A percentile compares a stretch with the other conserved stretches of the same genome.
phyloP scores from a whole-genome alignment of 1,139 yeast species.

The Williopsis jadinii region DNA sequence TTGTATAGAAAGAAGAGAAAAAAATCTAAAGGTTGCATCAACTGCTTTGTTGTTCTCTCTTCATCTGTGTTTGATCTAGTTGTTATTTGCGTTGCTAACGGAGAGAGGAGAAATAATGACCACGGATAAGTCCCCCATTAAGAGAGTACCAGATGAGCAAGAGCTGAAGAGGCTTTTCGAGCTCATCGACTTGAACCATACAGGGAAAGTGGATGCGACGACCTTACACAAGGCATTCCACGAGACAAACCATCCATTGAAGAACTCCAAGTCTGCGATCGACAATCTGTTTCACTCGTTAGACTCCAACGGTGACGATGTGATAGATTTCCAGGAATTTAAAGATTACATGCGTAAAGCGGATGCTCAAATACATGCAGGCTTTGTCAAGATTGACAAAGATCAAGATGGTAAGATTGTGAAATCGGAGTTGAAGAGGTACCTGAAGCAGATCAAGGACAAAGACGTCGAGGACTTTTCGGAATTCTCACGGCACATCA shows the following conservation, averaged over 20 bases:
- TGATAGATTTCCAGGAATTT: conserved; percentile 56
- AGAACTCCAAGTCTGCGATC: conserved; percentile 56
- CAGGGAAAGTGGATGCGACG: conserved; percentile 49
- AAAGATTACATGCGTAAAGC: conserved; percentile 52
- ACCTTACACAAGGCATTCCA: conserved; percentile 52
- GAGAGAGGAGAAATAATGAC: not conserved
- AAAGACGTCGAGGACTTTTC: conserved; percentile 42
- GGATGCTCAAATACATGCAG: conserved; percentile 61
- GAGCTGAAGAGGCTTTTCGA: conserved; percentile 26
- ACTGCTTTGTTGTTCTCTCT: no score
- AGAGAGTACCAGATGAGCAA: conserved; percentile 2
- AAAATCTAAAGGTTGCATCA: no score
- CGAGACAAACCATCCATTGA: conserved; percentile 56
- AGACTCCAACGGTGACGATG: conserved; percentile 49
- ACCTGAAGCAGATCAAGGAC: conserved; percentile 35
- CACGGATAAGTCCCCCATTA: not conserved
- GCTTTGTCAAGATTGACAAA: conserved; percentile 64
- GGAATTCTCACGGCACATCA: conserved; percentile 42
- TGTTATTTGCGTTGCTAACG: no score
- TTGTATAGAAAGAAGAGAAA: no score
- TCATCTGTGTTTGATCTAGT: no score
- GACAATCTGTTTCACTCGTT: conserved; percentile 47
- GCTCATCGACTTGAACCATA: conserved; percentile 43
- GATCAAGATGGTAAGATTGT: conserved; percentile 73
- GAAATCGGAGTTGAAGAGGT: conserved; percentile 57